phyloP scores from a whole-genome alignment of 2,329 filamentous ascomycete species.

The Alternaria triticimaculans region DNA sequence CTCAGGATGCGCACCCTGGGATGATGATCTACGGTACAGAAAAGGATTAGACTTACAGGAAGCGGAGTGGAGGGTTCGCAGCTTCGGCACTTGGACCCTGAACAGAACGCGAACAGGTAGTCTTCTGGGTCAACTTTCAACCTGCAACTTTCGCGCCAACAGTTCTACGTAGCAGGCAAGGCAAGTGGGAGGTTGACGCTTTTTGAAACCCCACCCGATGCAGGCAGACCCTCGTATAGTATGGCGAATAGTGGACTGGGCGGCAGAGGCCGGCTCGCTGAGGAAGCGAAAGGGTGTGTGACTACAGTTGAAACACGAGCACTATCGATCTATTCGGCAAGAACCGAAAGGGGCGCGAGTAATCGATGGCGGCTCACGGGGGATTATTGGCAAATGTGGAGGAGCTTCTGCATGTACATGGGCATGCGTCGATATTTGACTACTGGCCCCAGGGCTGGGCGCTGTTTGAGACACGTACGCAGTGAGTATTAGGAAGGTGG shows the following conservation, averaged over 20 bases:
- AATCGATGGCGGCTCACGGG: conserved; percentile 13
- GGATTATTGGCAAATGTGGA: conserved; percentile 6
- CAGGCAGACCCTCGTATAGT: conserved; percentile 15
- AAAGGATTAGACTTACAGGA: conserved; percentile 24
- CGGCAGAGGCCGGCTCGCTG: conserved; percentile 23
- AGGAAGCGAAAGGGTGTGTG: conserved; percentile 19
- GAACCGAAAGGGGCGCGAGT: conserved; percentile 15
- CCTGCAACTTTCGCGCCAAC: background rate
- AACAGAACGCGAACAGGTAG: background rate
- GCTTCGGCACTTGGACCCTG: conserved; percentile 10
- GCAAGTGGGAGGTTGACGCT: conserved; percentile 16
- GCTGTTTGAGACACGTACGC: conserved; percentile 10
- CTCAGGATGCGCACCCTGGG: conserved; percentile 26
- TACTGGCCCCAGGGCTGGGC: conserved; percentile 4
- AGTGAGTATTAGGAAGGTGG: conserved; percentile 9
- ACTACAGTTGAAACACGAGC: conserved; percentile 12
- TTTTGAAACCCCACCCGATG: conserved; percentile 20
- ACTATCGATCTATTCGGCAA: conserved; percentile 23
- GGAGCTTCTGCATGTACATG: background rate
- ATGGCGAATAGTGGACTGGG: conserved; percentile 17
- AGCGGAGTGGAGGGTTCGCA: conserved; percentile 12
- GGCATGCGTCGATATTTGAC: conserved; percentile 13
- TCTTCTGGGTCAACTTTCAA: background rate
- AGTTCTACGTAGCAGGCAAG: background rate
- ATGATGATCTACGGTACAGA: conserved; percentile 17